Percentiles rank a stretch among this genome's conserved stretches.
Conservation (phyloP, 768 basidiomycete genomes). For the Erythrobasidium yunnanense region DNA sequence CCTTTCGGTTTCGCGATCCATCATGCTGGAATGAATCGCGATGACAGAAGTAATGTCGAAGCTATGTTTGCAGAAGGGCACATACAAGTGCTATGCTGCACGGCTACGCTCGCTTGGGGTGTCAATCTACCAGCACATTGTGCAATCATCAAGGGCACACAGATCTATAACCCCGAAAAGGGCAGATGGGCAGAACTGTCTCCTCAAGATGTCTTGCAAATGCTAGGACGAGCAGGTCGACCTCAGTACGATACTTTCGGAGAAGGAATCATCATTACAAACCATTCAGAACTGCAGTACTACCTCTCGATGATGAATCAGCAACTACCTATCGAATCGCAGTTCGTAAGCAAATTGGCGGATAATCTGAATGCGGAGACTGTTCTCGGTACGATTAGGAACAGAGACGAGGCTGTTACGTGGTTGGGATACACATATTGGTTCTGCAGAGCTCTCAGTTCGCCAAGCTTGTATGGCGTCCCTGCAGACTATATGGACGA, state of each 20-base stretch:
- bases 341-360: conserved; percentile 80
- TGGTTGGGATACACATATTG: conserved; percentile 49
- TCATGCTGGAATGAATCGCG: conserved; percentile 89
- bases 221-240: conserved; percentile 94
- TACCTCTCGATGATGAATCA: conserved; percentile 91
- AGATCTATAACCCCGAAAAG: conserved; percentile 98
- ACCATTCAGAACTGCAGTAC: conserved; percentile 91
- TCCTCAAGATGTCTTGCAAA: conserved; percentile 90
- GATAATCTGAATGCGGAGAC: conserved; percentile 97
- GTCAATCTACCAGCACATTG: conserved; percentile 96
- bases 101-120: conserved; percentile 97
- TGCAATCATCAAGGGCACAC: conserved; percentile 99
- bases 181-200: conserved; percentile 94
- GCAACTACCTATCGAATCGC: conserved; percentile 92
- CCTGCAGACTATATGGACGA: conserved; percentile 83
- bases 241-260: conserved; percentile 96
- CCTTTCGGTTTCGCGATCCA: conserved; percentile 97
- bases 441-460: conserved; percentile 75
- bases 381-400: conserved; percentile 84
- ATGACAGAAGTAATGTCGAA: conserved; percentile 82
- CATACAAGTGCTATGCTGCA: conserved; percentile 88
- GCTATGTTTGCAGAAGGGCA: conserved; percentile 86
- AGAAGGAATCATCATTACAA: conserved; percentile 97
- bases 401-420: conserved; percentile 91
- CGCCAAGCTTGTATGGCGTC: conserved; percentile 75